A percentile compares a stretch with the other conserved stretches of the same genome.
These are phyloP conservation scores for Fusarium tupiense DNA, from an alignment of 2,329 filamentous ascomycete species.

Conservation along the genomic window DNA sequence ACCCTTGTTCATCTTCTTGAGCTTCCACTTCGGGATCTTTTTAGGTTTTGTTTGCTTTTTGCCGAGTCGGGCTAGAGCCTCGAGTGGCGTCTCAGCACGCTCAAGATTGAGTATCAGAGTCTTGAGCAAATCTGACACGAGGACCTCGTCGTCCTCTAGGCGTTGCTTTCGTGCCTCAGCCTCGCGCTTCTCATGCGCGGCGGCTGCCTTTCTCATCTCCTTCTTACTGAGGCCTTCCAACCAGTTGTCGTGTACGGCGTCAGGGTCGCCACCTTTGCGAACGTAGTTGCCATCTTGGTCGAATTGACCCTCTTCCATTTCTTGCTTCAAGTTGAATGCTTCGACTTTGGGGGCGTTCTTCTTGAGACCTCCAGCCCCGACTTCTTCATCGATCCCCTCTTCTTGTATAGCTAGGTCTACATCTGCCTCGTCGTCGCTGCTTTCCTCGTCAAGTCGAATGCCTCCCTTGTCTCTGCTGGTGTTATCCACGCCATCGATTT, in stretches of 20 bases:
- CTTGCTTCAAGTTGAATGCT: conserved; percentile 91
- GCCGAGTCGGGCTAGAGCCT: conserved; percentile 84
- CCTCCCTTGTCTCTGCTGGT: conserved; percentile 78
- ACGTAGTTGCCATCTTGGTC: conserved; percentile 93
- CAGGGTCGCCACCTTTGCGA: conserved; percentile 86
- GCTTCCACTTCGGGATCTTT: conserved; percentile 72
- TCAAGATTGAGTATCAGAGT: conserved; percentile 79
- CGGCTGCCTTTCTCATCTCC: conserved; percentile 87
- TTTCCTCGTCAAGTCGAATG: conserved; percentile 68
- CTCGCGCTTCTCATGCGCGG: conserved; percentile 87
- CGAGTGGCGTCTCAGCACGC: conserved; percentile 84
- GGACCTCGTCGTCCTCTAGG: conserved; percentile 76
- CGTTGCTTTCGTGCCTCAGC: conserved; percentile 77
- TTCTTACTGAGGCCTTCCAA: conserved; percentile 92
- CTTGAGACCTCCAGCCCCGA: conserved; percentile 91
- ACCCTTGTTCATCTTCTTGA: conserved; percentile 71
- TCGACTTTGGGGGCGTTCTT: conserved; percentile 93
- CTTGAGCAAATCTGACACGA: conserved; percentile 78
- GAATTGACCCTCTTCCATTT: conserved; percentile 92
- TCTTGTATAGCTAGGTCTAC: conserved; percentile 77
- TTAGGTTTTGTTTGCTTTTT: conserved; percentile 70
- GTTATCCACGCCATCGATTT: conserved; percentile 83
- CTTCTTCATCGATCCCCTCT: conserved; percentile 84
- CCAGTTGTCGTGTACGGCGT: conserved; percentile 92
- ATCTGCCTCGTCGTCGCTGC: conserved; percentile 72